Conservation (phyloP, 2,329 filamentous ascomycete species). For the Macroventuria anomochaeta region DNA sequence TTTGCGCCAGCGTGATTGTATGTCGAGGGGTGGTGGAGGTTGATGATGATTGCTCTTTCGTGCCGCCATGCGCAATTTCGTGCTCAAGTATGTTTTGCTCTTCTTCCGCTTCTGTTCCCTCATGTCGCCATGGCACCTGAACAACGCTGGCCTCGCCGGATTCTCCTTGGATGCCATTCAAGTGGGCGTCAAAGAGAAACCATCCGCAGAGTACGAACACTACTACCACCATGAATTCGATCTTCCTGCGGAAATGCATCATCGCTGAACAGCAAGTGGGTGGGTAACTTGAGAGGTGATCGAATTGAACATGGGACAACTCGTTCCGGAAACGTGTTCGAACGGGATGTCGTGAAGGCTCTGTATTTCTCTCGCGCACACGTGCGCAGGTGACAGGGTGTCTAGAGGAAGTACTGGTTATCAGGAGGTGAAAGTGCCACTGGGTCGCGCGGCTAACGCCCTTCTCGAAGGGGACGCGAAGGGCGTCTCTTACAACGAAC, state of each 20-base stretch:
- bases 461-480: slow-evolving; percentile 7
- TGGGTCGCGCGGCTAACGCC: slow-evolving; percentile 1
- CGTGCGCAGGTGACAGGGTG: slow-evolving; percentile 7
- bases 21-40: slow-evolving; percentile 8
- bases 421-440: slow-evolving; percentile 2
- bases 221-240: slow-evolving; percentile 20
- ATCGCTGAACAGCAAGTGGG: slow-evolving; percentile 13
- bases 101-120: slow-evolving; percentile 17
- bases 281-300: neutral
- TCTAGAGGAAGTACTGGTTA: slow-evolving; percentile 1
- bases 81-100: slow-evolving; percentile 18
- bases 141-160: slow-evolving; percentile 3
- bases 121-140: slow-evolving; percentile 20
- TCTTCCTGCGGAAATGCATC: slow-evolving; percentile 18
- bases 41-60: slow-evolving; percentile 10
- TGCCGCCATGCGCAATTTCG: slow-evolving; percentile 7
- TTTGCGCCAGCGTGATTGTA: slow-evolving; percentile 12
- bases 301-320: neutral
- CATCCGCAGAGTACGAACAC: slow-evolving; percentile 23
- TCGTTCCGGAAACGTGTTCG: neutral
- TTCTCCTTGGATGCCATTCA: slow-evolving; percentile 13
- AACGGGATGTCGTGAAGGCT: slow-evolving; percentile 8
- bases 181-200: slow-evolving; percentile 21
- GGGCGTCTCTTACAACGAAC: neutral
- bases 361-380: slow-evolving; percentile 4